A percentile compares a stretch with the other conserved stretches of the same genome.
These are phyloP conservation scores for Ceratocystiopsis brevicomis DNA, from an alignment of 2,329 filamentous ascomycete species.

Conservation along the genomic window DNA sequence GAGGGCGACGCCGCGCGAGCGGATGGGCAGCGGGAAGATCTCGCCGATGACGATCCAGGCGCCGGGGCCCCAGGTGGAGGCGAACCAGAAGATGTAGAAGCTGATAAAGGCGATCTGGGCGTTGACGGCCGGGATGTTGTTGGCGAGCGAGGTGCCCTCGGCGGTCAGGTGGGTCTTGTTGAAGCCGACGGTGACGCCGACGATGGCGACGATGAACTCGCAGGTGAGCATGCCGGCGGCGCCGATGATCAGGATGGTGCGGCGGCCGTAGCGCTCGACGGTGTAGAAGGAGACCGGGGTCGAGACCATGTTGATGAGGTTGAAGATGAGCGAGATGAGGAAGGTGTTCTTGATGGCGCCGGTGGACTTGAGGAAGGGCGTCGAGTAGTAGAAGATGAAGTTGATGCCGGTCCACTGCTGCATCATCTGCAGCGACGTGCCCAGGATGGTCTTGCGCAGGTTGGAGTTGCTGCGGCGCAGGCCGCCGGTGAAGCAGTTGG, in stretches of 20 bases:
- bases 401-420: constrained; percentile 75
- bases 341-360: constrained; percentile 62
- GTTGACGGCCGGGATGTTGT: constrained; percentile 39
- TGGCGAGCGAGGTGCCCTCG: constrained; percentile 21
- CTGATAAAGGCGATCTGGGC: constrained; percentile 75
- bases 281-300: constrained; percentile 78
- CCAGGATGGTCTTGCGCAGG: constrained; percentile 51
- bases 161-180: constrained; percentile 29
- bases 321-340: constrained; percentile 70
- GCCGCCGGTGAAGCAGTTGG: constrained; percentile 46
- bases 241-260: constrained; percentile 59
- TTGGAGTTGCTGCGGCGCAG: constrained; percentile 45
- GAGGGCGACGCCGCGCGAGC: constrained; percentile 68
- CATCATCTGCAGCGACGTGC: constrained; percentile 63
- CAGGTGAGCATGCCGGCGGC: constrained; percentile 68
- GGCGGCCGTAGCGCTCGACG: constrained; percentile 66
- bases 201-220: constrained; percentile 71
- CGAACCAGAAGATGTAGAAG: constrained; percentile 89
- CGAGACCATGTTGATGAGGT: constrained; percentile 69
- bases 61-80: constrained; percentile 70
- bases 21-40: constrained; percentile 77
- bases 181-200: constrained; percentile 44
- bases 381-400: constrained; percentile 75
- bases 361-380: constrained; percentile 63
- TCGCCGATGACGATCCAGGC: constrained; percentile 74